Percentiles rank a stretch among this genome's conserved stretches.
Evolutionary conservation across 345 rosid species (phyloP).

Genomic region (Eucalyptus rudis): DNA sequence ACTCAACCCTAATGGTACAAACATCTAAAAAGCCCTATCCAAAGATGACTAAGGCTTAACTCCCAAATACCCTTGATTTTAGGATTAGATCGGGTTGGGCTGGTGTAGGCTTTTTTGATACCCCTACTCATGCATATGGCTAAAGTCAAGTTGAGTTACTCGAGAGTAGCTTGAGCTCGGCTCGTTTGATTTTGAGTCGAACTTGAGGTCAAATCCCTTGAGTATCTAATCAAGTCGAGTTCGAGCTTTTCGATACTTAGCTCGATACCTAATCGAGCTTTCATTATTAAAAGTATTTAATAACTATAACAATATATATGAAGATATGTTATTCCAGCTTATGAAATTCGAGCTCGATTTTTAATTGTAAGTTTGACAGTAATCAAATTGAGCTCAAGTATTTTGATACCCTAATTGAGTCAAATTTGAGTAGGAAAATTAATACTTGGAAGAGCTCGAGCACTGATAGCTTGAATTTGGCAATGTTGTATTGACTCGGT

Average conservation of each 20-base stretch:
- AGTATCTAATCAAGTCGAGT: not conserved
- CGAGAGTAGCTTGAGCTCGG: not conserved
- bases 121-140: not conserved
- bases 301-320: not conserved
- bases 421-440: not conserved
- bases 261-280: not conserved
- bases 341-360: not conserved
- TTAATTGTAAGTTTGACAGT: too few species aligned
- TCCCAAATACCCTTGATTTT: too few species aligned
- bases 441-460: not conserved
- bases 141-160: not conserved
- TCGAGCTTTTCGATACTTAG: not conserved
- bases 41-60: too few species aligned
- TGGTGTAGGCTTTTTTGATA: too few species aligned
- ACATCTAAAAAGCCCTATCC: too few species aligned
- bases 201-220: not conserved
- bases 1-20: too few species aligned
- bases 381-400: too few species aligned
- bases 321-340: not conserved
- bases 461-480: not conserved
- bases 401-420: not conserved
- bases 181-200: not conserved
- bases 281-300: not conserved
- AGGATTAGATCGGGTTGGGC: fast-evolving
- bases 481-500: not conserved